Conservation (phyloP, 345 rosid genomes). For the Gossypium australe region DNA sequence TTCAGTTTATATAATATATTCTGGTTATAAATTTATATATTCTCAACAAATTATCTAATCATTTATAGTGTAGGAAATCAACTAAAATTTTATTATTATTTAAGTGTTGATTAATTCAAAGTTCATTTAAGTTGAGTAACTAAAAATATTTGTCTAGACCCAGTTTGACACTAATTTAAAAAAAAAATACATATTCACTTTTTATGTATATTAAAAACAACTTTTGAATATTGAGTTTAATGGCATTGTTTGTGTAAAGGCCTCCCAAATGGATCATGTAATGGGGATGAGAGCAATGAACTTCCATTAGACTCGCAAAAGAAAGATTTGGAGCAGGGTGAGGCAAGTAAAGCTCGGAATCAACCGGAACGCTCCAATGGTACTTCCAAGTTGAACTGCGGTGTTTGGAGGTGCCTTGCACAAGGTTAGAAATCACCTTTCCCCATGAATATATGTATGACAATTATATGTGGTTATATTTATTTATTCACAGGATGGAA, state of each 20-base stretch:
- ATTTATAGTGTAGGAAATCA: too few species aligned
- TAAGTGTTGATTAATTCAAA: too few species aligned
- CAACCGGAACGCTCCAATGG: background rate
- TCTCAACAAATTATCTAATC: too few species aligned
- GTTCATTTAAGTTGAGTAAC: too few species aligned
- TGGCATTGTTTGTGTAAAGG: background rate
- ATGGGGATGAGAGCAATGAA: background rate
- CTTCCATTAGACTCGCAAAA: background rate
- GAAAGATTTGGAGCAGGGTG: conserved; percentile 4
- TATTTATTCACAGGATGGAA: background rate
- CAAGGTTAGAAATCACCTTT: background rate
- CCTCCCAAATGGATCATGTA: background rate
- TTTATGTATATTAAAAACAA: background rate
- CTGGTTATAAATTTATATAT: too few species aligned
- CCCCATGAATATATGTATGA: background rate
- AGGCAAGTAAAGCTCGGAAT: background rate
- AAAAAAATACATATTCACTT: too few species aligned
- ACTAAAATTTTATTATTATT: too few species aligned
- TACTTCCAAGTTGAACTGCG: background rate
- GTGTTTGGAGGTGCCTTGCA: background rate
- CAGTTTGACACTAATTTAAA: too few species aligned
- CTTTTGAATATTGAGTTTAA: background rate
- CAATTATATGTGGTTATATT: background rate
- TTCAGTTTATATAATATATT: too few species aligned
- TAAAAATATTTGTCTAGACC: too few species aligned